Evolutionary conservation across 148 eudicot species (phyloP).

Genomic region (Agrostemma githago): DNA sequence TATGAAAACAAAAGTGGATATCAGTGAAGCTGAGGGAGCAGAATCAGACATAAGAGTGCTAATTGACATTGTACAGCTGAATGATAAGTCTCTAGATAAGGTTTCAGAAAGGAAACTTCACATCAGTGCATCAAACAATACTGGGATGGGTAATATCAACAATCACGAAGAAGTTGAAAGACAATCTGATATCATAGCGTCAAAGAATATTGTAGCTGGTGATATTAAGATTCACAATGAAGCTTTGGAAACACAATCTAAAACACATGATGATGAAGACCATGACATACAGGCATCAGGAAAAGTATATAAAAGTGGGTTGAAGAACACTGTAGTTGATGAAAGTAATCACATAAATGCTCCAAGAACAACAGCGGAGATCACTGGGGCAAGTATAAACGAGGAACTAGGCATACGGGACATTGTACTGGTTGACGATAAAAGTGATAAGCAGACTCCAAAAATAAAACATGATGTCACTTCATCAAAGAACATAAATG

Average conservation of each 20-base stretch:
- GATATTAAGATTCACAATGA: background rate
- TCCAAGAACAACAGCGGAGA: background rate
- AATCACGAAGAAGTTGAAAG: slow-evolving; percentile 6
- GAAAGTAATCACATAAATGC: slow-evolving; percentile 4
- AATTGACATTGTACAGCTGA: slow-evolving; percentile 12
- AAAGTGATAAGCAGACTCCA: slow-evolving; percentile 7
- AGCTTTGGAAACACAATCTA: background rate
- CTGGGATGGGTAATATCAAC: background rate
- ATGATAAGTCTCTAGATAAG: slow-evolving; percentile 2
- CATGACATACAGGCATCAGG: slow-evolving; percentile 1
- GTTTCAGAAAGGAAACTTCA: slow-evolving; percentile 2
- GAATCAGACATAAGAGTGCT: slow-evolving; percentile 17
- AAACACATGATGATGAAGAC: background rate
- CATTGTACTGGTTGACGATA: slow-evolving; percentile 13
- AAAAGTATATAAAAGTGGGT: background rate
- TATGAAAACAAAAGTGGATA: background rate
- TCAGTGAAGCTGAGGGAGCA: slow-evolving; percentile 11
- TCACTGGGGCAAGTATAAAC: background rate
- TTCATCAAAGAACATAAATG: slow-evolving; percentile 12
- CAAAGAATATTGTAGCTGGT: background rate
- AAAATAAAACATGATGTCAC: background rate
- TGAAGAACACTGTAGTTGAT: slow-evolving; percentile 18
- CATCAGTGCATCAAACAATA: slow-evolving; percentile 14
- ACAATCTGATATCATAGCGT: slow-evolving; percentile 10
- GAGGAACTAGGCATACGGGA: slow-evolving; percentile 13